These are phyloP conservation scores for Aspergillus bertholletiae DNA, from an alignment of 495 filamentous ascomycete genomes.

Conservation along the genomic window DNA sequence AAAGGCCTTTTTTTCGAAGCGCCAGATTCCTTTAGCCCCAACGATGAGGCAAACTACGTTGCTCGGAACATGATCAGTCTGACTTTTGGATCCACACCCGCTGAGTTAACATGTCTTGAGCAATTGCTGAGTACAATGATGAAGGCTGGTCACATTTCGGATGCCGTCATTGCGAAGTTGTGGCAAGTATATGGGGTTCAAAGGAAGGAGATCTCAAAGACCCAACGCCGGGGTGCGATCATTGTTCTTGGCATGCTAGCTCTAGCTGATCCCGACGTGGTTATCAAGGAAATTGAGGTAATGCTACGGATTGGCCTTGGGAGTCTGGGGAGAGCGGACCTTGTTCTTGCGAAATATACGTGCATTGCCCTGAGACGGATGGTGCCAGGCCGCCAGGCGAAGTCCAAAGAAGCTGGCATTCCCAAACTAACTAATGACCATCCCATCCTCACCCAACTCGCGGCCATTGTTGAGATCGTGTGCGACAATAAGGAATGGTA, in stretches of 20 bases:
- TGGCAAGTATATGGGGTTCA: conserved; percentile 98
- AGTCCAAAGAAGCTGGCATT: conserved; percentile 63
- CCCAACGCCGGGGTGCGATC: conserved; percentile 88
- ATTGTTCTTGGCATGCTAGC: conserved; percentile 98
- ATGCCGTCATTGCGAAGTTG: conserved; percentile 83
- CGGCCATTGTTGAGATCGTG: conserved; percentile 76
- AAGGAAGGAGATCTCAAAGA: conserved; percentile 86
- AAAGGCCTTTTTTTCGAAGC: conserved; percentile 94
- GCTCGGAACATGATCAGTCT: conserved; percentile 98
- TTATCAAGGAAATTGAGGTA: conserved; percentile 87
- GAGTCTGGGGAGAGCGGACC: conserved; percentile 69
- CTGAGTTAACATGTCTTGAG: conserved; percentile 91
- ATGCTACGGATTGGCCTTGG: conserved; percentile 91
- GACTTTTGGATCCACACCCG: conserved; percentile 90
- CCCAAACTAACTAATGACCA: conserved; percentile 89
- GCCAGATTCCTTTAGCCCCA: conserved; percentile 77
- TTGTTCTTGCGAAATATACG: conserved; percentile 89
- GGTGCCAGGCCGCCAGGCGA: conserved; percentile 76
- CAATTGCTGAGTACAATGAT: conserved; percentile 97
- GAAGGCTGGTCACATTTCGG: conserved; percentile 82
- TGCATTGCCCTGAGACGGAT: conserved; percentile 90
- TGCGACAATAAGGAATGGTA: conserved; percentile 95
- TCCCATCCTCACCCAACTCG: conserved; percentile 73
- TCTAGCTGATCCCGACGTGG: conserved; percentile 85
- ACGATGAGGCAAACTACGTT: conserved; percentile 93